Base-by-base conservation (phyloP, 164 flowering plant species). In the Tetracentron sinense region DNA sequence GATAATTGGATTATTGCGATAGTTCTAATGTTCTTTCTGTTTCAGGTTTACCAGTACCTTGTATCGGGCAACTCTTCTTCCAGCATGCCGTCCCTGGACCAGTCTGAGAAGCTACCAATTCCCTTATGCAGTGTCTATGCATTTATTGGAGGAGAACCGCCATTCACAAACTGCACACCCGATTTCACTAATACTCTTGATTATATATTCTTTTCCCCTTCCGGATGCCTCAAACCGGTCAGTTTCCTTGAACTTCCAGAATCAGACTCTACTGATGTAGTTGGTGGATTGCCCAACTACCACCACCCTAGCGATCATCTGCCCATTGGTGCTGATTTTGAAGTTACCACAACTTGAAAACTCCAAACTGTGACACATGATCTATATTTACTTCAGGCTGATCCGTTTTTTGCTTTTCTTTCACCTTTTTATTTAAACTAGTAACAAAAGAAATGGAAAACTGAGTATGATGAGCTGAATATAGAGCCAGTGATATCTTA, bases 81-180 rank as follows among this genome's bases (percentile, higher is more conserved):
- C n/a, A n/a, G n/a, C 16, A 72, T 25, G 8, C 53, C 63, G 16
- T 25, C 17, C 12, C 26, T 17, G 3, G 79, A 79, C 58, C 42
- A 61, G 35, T 44, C 62, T 6, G 88, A 81, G 11, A 87, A 83
- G 42, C 58, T 69, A 62, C 89, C 87, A 0, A 73, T 85, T 47
- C 82, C 91, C 12, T 54, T 92, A 29, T 54, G 77, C 68, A 94
- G 98, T 56, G 80, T 81, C 19, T 80, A 94, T 62, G 88, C 84
- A 60, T 56, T n/a, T 63, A 72, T 79, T 48, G 81, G 88, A 64
- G 93, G 92, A 62, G 98, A 94, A 64, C 98, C 97, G 21, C 56
- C 83, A 48, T 90, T 94, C 71, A 90, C 98, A 56, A 94, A 87
- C 71, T 90, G 82, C 83, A 94, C 96, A 2, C 98, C 98, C n/a